These are phyloP conservation scores for Wickerhamiella australiensis DNA, from an alignment of 805 yeast species.

Conservation along the genomic window DNA sequence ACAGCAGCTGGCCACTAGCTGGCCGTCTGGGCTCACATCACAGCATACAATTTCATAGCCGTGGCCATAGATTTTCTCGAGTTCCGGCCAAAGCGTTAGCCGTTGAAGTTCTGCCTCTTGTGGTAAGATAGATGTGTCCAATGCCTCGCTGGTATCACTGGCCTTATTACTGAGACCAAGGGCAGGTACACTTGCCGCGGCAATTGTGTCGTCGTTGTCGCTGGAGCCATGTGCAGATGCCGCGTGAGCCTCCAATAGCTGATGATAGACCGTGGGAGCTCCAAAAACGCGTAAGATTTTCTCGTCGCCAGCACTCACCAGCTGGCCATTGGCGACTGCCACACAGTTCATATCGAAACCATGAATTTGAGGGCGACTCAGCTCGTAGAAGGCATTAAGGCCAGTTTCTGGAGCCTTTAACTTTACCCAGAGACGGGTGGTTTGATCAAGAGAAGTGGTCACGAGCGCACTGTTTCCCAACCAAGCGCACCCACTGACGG, in stretches of 20 bases:
- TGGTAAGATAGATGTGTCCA: constrained; percentile 48
- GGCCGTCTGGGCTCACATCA: constrained; percentile 53
- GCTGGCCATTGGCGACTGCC: constrained; percentile 47
- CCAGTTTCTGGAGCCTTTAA: constrained; percentile 20
- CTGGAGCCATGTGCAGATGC: not conserved
- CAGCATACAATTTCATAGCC: constrained; percentile 86
- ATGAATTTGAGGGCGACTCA: constrained; percentile 95
- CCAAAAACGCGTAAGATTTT: constrained; percentile 81
- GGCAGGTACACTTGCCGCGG: constrained; percentile 82
- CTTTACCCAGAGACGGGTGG: constrained; percentile 69
- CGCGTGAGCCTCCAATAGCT: constrained; percentile 36
- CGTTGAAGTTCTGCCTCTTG: constrained; percentile 85
- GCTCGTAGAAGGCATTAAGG: constrained; percentile 62
- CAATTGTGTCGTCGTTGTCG: constrained; percentile 40
- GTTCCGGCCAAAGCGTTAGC: constrained; percentile 87
- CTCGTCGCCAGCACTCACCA: constrained; percentile 93
- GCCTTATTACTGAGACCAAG: constrained; percentile 90
- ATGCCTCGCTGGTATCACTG: constrained; percentile 33
- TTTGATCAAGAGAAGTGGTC: constrained; percentile 82
- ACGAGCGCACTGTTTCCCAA: constrained; percentile 45
- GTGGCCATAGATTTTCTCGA: constrained; percentile 91
- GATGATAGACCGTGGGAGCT: constrained; percentile 68
- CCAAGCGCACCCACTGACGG: constrained; percentile 69
- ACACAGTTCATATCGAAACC: constrained; percentile 92
- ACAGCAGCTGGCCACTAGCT: constrained; percentile 78